Conservation (phyloP, 768 basidiomycete species). For the Rossbeevera mucosa region DNA sequence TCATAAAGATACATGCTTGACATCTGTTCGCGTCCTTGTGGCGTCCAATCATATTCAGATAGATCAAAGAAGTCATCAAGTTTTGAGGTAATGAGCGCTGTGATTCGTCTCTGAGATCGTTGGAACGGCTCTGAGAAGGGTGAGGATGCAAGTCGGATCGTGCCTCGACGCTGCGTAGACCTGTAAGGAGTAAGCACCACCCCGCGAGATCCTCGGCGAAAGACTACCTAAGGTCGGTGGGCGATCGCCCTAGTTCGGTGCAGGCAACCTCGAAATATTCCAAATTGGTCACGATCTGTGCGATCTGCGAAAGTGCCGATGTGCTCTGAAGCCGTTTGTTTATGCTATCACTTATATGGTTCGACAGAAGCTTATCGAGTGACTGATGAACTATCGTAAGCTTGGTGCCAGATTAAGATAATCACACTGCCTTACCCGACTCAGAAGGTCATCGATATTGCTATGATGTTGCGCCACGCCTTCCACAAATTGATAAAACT, state of each 20-base stretch:
- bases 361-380: slow-evolving; percentile 75
- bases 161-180: slow-evolving; percentile 78
- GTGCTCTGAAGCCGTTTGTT: slow-evolving; percentile 68
- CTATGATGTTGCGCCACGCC: slow-evolving; percentile 89
- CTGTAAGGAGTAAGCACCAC: slow-evolving; percentile 36
- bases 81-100: slow-evolving; percentile 80
- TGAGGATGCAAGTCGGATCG: slow-evolving; percentile 61
- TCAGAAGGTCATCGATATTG: slow-evolving; percentile 86
- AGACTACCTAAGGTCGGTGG: slow-evolving; percentile 73
- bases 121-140: slow-evolving; percentile 69
- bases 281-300: slow-evolving; percentile 88
- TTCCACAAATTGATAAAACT: slow-evolving; percentile 95
- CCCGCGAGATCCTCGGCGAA: neutral
- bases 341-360: slow-evolving; percentile 73
- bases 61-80: slow-evolving; percentile 94
- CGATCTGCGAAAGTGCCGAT: slow-evolving; percentile 82
- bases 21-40: slow-evolving; percentile 59
- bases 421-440: slow-evolving; percentile 53
- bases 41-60: slow-evolving; percentile 93
- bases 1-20: slow-evolving; percentile 96
- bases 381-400: slow-evolving; percentile 47
- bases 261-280: slow-evolving; percentile 89
- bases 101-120: slow-evolving; percentile 70
- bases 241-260: slow-evolving; percentile 75
- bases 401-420: neutral